Evolutionary conservation across 116 monocot genomes (phyloP), one percentile per base, ranked within the genome.

Genomic region (Papilionanthe hybrid): DNA sequence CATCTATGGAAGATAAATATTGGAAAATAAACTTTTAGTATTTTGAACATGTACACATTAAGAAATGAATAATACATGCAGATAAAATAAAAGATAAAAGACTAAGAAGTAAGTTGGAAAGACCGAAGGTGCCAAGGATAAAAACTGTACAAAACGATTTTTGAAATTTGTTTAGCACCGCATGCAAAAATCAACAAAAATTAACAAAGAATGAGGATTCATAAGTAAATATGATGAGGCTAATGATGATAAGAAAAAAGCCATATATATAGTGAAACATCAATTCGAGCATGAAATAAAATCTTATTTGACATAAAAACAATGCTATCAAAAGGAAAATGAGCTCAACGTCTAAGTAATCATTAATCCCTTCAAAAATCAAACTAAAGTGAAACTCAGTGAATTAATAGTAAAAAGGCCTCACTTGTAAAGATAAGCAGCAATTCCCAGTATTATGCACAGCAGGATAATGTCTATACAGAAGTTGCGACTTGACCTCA

Each of bases 401-500:
- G 17, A 32, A 25, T 69, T 32, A 32, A 69, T 4, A 69, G 29
- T 17, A 69, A 69, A 32, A 0, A 37, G 13, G 50, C 71, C 91
- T 89, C 81, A 93, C 93, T 93, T 93, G 76, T 93, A 93, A 25
- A 93, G 89, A 72, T 93, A 93, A 37, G 93, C 93, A 68, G 93
- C 91, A 83, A 93, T 93, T 25, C 91, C 93, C 20, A 93, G 89
- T 84, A 93, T 93, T 28, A 93, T 80, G 73, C 93, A 93, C 9
- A 93, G 83, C 74, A 93, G 82, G 79, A 93, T 83, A 65, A 93
- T 91, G 71, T 93, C 91, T 25, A 93, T 91, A 66, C 93, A 93
- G 78, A 93, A 93, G 76, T 93, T 93, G 55, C 89, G 91, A 81
- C 93, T 93, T 43, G 91, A 93, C 83, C 93, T 87, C 84, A 93